Base-by-base conservation (phyloP, 192 early-diverging fungal genomes). In the Anaeromyces robustus region DNA sequence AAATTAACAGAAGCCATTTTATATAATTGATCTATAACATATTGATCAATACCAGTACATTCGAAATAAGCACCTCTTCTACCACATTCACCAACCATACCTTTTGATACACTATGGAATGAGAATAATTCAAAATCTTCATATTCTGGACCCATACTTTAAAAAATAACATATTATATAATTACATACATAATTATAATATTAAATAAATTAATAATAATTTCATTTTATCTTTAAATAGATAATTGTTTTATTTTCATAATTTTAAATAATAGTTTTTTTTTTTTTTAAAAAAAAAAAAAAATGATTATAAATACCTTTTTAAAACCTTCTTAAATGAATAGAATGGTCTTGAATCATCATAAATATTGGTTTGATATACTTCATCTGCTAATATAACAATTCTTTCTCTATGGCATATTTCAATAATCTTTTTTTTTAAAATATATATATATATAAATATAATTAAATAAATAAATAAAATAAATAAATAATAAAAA, bases 21-120 rank as follows among this genome's bases (percentile, higher is more conserved):
- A 87, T 98, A 95, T 80, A 98, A 85, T 84, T 97, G 91, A 29
- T 89, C 95, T 86, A 94, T 86, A 34, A 98, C 90, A 12, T 87
- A 79, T 0, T 83, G 80, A 84, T 94, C 92, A 77, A 99, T 91
- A 77, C 92, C 92, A 31, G 90, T 90, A 81, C 94, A 96, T 86
- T 99, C 97, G 89, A 96, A 96, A 88, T 98, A 99, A 17, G 96
- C 97, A 80, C 97, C 80, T 77, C 97, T 92, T 77, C 95, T 92
- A 43, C 97, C 97, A 84, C 97, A 99, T 86, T 99, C 97, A 82
- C 97, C 97, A 78, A 99, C 84, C 95, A 97, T 95, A 81, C 97
- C 97, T 87, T 99, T 99, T 78, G 96, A 97, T 78, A 96, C 92
- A 37, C 92, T 94, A 90, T 99, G 96, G 90, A 97, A 97, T 30